Percentiles rank a stretch among this genome's conserved stretches.
Evolutionary conservation across 805 yeast genomes (phyloP).

Genomic region (Yueomyces sinensis): DNA sequence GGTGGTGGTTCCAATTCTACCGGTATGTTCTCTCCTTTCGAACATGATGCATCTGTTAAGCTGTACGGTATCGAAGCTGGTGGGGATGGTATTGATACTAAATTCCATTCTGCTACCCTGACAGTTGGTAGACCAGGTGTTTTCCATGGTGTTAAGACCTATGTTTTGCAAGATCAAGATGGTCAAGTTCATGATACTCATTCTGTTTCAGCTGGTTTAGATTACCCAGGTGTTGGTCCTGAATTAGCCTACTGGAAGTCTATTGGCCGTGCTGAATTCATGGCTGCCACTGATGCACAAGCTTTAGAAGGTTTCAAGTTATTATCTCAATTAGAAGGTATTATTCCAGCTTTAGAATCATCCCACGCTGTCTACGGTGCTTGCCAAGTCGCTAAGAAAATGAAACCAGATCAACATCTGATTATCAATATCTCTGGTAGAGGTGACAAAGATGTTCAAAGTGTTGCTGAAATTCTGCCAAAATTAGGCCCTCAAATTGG

Average conservation of each 20-base stretch:
- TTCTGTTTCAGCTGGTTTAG: slow-evolving; percentile 96
- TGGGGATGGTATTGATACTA: slow-evolving; percentile 89
- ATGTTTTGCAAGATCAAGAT: slow-evolving; percentile 77
- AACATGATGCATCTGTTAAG: slow-evolving; percentile 61
- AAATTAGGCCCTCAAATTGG: slow-evolving; percentile 79
- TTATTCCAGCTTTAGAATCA: slow-evolving; percentile 95
- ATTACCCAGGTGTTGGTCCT: slow-evolving; percentile 99
- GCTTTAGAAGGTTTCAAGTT: slow-evolving; percentile 84
- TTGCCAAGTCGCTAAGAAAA: slow-evolving; percentile 69
- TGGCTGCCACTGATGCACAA: slow-evolving; percentile 91
- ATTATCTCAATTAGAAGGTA: slow-evolving; percentile 89
- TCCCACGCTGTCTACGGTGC: slow-evolving; percentile 95
- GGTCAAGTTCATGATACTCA: slow-evolving; percentile 98
- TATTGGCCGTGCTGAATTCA: slow-evolving; percentile 80
- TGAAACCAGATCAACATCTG: slow-evolving; percentile 66
- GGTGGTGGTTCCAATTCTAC: slow-evolving; percentile 98
- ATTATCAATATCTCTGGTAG: slow-evolving; percentile 92
- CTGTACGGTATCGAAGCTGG: slow-evolving; percentile 97
- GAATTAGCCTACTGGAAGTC: slow-evolving; percentile 93
- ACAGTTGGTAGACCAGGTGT: slow-evolving; percentile 96
- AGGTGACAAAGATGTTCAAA: slow-evolving; percentile 98
- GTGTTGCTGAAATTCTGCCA: slow-evolving; percentile 91
- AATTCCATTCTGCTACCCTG: slow-evolving; percentile 86
- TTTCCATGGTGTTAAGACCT: slow-evolving; percentile 94
- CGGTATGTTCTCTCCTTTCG: slow-evolving; percentile 93